Percentiles rank a stretch among this genome's conserved stretches.
phyloP scores from a whole-genome alignment of 1,139 yeast genomes.

The Sugiyamaella grinbergsii region DNA sequence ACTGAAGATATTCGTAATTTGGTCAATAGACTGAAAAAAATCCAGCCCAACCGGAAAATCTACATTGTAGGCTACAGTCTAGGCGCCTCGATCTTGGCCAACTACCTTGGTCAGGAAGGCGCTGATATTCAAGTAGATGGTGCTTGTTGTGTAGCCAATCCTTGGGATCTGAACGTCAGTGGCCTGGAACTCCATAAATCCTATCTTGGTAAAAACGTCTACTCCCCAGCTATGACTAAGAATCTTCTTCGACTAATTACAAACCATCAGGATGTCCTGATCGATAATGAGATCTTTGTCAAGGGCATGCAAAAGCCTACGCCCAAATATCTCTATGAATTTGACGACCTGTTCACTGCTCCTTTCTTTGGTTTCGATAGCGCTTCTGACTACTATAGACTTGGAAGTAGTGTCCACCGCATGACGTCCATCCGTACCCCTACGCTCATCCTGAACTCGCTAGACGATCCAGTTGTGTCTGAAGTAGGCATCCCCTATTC shows the following conservation, averaged over 20 bases:
- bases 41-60: constrained; percentile 71
- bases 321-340: constrained; percentile 53
- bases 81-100: constrained; percentile 80
- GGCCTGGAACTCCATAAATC: constrained; percentile 54
- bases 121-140: constrained; percentile 55
- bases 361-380: constrained; percentile 70
- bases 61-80: constrained; percentile 82
- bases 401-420: constrained; percentile 64
- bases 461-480: constrained; percentile 84
- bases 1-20: constrained; percentile 72
- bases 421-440: constrained; percentile 64
- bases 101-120: constrained; percentile 76
- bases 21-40: constrained; percentile 51
- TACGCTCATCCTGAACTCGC: constrained; percentile 63
- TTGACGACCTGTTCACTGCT: constrained; percentile 74
- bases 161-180: constrained; percentile 79
- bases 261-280: constrained; percentile 60
- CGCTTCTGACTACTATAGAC: constrained; percentile 72
- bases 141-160: constrained; percentile 69
- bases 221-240: constrained; percentile 65
- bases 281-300: constrained; percentile 45
- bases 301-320: constrained; percentile 40
- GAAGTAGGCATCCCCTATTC: constrained; percentile 58
- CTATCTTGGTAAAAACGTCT: constrained; percentile 61
- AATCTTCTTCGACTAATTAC: constrained; percentile 64